Percentiles rank a stretch among this genome's conserved stretches.
These are phyloP conservation scores for Phytopythium aichiense DNA, from an alignment of 352 stramenopile genomes.

Conservation along the genomic window DNA sequence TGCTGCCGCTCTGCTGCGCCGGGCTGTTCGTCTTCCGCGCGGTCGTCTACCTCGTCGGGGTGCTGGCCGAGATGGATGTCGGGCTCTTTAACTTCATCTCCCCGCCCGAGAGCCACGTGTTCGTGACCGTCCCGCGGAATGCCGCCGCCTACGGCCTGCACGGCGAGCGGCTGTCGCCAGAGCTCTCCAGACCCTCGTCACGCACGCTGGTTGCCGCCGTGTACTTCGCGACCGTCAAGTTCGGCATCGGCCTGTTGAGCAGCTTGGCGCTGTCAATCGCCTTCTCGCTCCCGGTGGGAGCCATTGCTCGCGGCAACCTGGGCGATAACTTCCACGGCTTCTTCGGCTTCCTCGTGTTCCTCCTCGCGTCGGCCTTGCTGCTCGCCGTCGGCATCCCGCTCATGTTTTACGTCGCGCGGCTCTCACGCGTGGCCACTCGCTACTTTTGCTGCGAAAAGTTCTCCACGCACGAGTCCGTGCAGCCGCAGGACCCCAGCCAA, in stretches of 20 bases:
- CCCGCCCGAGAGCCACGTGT: slow-evolving; percentile 45
- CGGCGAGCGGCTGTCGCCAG: slow-evolving; percentile 43
- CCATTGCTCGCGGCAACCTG: slow-evolving; percentile 26
- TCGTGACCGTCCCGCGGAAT: slow-evolving; percentile 28
- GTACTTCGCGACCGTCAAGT: slow-evolving; percentile 67
- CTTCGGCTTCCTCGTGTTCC: slow-evolving; percentile 38
- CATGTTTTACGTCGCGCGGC: slow-evolving; percentile 43
- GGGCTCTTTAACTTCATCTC: slow-evolving; percentile 64
- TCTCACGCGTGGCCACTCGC: slow-evolving; percentile 43
- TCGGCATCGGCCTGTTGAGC: slow-evolving; percentile 44
- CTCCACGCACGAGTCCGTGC: slow-evolving; percentile 37
- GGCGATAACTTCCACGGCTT: slow-evolving; percentile 38
- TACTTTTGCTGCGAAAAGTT: slow-evolving; percentile 73
- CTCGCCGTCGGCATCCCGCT: slow-evolving; percentile 44
- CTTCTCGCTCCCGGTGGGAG: slow-evolving; percentile 44
- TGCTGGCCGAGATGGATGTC: slow-evolving; percentile 56
- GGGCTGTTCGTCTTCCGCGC: slow-evolving; percentile 52
- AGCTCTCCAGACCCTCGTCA: slow-evolving; percentile 39
- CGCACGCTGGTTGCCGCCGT: slow-evolving; percentile 37
- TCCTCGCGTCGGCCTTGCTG: slow-evolving; percentile 39
- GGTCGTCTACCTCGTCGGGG: slow-evolving; percentile 42
- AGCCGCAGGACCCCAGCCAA: slow-evolving; percentile 13
- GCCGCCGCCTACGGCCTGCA: slow-evolving; percentile 29
- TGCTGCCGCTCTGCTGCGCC: slow-evolving; percentile 55
- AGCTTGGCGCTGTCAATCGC: slow-evolving; percentile 45